These are phyloP conservation scores for Alnus rubra DNA, from an alignment of 306 rosid species.

Conservation along the genomic window DNA sequence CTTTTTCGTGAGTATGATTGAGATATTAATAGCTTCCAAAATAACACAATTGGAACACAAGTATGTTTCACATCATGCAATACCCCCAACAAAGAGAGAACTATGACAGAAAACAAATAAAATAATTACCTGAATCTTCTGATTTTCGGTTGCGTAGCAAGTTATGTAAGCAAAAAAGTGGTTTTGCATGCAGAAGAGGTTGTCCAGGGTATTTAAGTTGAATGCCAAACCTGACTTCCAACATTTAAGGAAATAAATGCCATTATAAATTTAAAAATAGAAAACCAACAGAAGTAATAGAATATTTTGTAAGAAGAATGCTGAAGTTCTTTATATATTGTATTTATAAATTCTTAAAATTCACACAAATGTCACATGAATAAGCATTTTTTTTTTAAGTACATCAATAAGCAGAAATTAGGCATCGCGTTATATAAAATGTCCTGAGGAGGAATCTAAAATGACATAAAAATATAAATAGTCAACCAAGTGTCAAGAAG, in stretches of 20 bases:
- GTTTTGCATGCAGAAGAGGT: constrained; percentile 78
- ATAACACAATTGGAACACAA: background rate
- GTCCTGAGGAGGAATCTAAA: constrained; percentile 21
- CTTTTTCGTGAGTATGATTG: background rate
- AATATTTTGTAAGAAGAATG: constrained; percentile 2
- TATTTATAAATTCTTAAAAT: background rate
- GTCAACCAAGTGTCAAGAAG: constrained; percentile 1
- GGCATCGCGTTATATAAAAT: background rate
- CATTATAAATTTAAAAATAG: constrained; percentile 2
- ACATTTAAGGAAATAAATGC: constrained; percentile 25
- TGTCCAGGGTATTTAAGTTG: constrained; percentile 69
- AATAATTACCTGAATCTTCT: constrained; percentile 60
- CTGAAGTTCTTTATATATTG: background rate
- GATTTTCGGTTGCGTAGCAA: constrained; percentile 69
- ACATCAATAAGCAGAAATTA: constrained; percentile 21
- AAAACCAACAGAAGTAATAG: background rate
- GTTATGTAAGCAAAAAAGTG: constrained; percentile 69
- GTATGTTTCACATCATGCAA: background rate
- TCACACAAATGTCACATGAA: background rate
- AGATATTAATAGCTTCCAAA: background rate
- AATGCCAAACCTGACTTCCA: constrained; percentile 67
- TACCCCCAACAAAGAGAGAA: background rate
- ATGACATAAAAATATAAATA: constrained; percentile 20
- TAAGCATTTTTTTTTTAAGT: too few species aligned
- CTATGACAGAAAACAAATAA: constrained; percentile 1